Evolutionary conservation across 306 rosid species (phyloP), one percentile per base, ranked within the genome.

Genomic region (Castanea crenata): DNA sequence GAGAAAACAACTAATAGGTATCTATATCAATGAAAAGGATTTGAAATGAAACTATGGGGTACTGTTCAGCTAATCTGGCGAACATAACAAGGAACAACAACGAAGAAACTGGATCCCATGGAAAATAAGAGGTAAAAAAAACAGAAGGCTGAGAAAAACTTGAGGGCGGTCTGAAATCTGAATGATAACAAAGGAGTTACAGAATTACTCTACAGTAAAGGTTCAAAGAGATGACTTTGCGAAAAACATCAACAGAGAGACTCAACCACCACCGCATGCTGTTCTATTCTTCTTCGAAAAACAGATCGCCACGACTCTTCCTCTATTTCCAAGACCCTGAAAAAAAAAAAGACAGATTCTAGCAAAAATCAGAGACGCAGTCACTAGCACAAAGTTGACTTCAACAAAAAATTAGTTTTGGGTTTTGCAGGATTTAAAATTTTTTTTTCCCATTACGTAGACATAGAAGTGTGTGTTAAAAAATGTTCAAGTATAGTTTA

Each of bases 181-280:
- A 46, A 74, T 82, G 38, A 58, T 35, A 35, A 46, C n/a, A 13
- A 52, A 38, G 21, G 77, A 76, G 25, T 80, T 96, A 96, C 88
- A 93, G 98, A 89, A 96, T 96, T 23, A 96, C 99, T 90, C 84
- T 96, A 88, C 99, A 96, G 78, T 91, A 96, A 18, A 96, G 81
- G 78, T 96, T 88, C 91, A 93, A 75, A 21, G 99, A 91, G 85
- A 91, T 88, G 68, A 86, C 97, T 89, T 83, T 90, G 85, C 97
- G 93, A 21, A 80, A 86, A 51, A 93, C 92, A 63, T 95, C 97
- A 82, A 95, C 90, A 69, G 98, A 91, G 0, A 92, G 89, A 81
- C 75, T 81, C 75, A 91, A 76, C 91, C 89, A 89, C 99, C 97
- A 89, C 97, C 92, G 96, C 99, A 96, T 96, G 90, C 97, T 96